Conservation (phyloP, 108 stramenopile species). For the Cyclotella distinguenda region DNA sequence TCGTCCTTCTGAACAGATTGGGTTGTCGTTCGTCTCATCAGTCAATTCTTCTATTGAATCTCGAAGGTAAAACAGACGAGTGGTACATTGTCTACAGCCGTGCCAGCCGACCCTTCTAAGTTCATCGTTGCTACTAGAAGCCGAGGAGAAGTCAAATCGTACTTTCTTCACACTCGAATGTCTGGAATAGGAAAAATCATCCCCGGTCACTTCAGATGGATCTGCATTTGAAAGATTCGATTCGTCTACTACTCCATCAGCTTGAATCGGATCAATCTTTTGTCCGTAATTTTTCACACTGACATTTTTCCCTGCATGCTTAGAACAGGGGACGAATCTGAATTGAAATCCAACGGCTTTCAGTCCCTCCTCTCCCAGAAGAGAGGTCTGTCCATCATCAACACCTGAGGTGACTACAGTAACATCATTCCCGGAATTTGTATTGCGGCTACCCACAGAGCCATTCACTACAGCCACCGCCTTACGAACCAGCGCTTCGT, state of each 20-base stretch:
- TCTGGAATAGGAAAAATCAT: neutral
- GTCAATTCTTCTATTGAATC: no score
- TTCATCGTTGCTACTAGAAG: neutral
- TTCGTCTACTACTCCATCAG: neutral
- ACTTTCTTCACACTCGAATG: neutral
- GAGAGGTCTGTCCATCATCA: no score
- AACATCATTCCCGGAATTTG: neutral
- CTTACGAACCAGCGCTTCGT: slow-evolving; percentile 2
- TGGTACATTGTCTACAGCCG: slow-evolving; percentile 35
- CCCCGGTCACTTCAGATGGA: neutral
- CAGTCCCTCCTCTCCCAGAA: slow-evolving; percentile 57
- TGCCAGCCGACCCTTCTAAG: slow-evolving; percentile 6
- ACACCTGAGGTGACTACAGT: no score
- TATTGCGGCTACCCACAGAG: neutral
- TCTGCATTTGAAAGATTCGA: neutral
- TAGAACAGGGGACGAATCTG: slow-evolving; percentile 45
- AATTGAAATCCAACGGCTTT: slow-evolving; percentile 61
- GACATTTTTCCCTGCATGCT: slow-evolving; percentile 5
- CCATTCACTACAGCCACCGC: neutral
- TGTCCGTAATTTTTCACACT: neutral
- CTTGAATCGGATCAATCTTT: no score
- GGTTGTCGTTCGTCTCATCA: neutral
- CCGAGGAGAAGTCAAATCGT: neutral
- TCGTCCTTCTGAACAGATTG: neutral
- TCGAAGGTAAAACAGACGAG: slow-evolving; percentile 62